Evolutionary conservation across 257 asterid genomes (phyloP).

Genomic region (Nyctanthes arbortristis): DNA sequence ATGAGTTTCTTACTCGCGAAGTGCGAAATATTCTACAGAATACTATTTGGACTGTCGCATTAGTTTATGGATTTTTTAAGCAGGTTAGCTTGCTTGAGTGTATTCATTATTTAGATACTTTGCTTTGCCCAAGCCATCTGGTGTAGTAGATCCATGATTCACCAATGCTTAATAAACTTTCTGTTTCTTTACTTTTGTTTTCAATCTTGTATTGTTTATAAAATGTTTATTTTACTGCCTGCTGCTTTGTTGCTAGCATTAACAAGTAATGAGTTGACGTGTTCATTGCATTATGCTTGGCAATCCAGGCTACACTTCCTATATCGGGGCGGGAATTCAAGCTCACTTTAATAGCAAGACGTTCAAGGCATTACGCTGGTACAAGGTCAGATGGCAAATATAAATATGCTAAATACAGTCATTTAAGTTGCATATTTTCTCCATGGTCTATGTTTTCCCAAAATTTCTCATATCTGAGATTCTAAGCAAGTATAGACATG

Average conservation of each 20-base stretch:
- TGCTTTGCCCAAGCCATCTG: background rate
- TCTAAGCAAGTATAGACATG: background rate
- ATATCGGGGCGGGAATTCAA: constrained; percentile 78
- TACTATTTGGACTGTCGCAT: constrained; percentile 90
- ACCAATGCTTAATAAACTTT: background rate
- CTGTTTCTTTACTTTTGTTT: constrained; percentile 1
- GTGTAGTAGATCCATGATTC: background rate
- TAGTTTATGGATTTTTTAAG: constrained; percentile 90
- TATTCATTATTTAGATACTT: constrained; percentile 16
- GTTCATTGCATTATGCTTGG: constrained; percentile 25
- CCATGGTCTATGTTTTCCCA: background rate
- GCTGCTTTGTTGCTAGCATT: constrained; percentile 21
- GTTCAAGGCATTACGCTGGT: constrained; percentile 97
- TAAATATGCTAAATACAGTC: constrained; percentile 1
- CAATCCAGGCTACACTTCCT: constrained; percentile 63
- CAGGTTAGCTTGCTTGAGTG: constrained; percentile 59
- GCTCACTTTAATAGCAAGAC: constrained; percentile 80
- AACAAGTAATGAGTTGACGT: constrained; percentile 25
- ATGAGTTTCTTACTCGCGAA: constrained; percentile 92
- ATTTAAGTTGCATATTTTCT: background rate
- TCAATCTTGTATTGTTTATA: constrained; percentile 1
- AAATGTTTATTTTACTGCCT: constrained; percentile 9
- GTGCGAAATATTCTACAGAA: constrained; percentile 77
- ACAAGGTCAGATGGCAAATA: constrained; percentile 58
- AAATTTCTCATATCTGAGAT: background rate